Percentiles rank a stretch among this genome's conserved stretches.
Conservation (phyloP, 2,329 filamentous ascomycete species). For the Phyllosticta citribraziliensis region DNA sequence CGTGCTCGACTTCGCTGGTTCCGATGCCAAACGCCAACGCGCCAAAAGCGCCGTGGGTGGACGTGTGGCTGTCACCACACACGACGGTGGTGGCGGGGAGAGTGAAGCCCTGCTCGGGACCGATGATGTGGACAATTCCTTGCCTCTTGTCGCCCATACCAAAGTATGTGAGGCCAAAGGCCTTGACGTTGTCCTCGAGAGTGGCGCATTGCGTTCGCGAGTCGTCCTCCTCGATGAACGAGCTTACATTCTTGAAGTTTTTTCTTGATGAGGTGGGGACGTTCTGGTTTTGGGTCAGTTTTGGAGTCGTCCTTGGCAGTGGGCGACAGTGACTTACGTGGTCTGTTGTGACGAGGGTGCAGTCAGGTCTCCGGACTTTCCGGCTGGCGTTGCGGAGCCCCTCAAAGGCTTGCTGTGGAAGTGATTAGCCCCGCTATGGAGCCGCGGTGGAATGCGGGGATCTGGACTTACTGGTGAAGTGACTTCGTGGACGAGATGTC, state of each 20-base stretch:
- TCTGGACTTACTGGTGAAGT: constrained; percentile 69
- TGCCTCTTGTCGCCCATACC: constrained; percentile 93
- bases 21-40: constrained; percentile 93
- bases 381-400: constrained; percentile 82
- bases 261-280: constrained; percentile 87
- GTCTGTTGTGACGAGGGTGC: constrained; percentile 91
- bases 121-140: constrained; percentile 97
- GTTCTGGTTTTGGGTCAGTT: constrained; percentile 50
- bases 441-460: not conserved
- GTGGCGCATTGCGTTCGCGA: constrained; percentile 90
- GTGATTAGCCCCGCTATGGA: constrained; percentile 5
- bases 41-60: constrained; percentile 94
- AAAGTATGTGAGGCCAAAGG: constrained; percentile 95
- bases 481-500: constrained; percentile 96
- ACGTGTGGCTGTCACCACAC: constrained; percentile 96
- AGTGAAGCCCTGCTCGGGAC: constrained; percentile 97
- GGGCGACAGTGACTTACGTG: constrained; percentile 54
- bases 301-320: constrained; percentile 12
- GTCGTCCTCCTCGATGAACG: constrained; percentile 91
- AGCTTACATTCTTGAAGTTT: constrained; percentile 83
- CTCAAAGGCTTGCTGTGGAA: constrained; percentile 80
- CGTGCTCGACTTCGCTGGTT: constrained; percentile 96
- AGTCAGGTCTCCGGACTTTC: constrained; percentile 85
- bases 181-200: constrained; percentile 93
- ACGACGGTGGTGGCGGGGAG: constrained; percentile 94